Evolutionary conservation across 805 yeast genomes (phyloP), one percentile per base, ranked within the genome.

Genomic region (Saccharomycodes ludwigii): DNA sequence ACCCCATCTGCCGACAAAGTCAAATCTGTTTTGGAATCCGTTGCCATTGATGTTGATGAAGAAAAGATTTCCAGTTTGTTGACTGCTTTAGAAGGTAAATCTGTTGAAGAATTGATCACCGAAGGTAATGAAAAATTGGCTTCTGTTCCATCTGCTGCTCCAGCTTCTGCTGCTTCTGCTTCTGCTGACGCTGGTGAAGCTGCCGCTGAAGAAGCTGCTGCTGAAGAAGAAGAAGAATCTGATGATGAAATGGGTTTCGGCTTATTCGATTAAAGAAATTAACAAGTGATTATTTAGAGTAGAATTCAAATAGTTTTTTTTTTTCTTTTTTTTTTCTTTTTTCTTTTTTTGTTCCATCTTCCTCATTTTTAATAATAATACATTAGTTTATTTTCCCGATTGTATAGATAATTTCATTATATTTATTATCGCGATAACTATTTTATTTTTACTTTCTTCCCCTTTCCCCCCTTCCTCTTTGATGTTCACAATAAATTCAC

Each of bases 61-160:
- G 73, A 79, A 61, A 83, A 85, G 65, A 67, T 91, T 61, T 65
- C 81, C 52, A 53, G 79, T 52, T 75, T 91, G 57, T 66, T 91
- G 54, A 52, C 80, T 51, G 81, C 91, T 56, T 72, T 91, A 54
- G 91, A 84, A 65, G 98, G 97, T 66, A 91, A 91, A 78, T 58
- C 81, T 59, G 73, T 83, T 54, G 74, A 67, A 50, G 95, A 83
- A 60, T 76, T 91, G 68, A 76, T 91, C 54, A 80, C 94, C 54
- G 91, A 76, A 70, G 98, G 98, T 73, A 68, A 80, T 67, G 68
- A 79, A 69, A 91, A 91, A 75, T 82, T 91, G 62, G 93, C 97
- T 52, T 76, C 97, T 50, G 93, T 88, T 48, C 96, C 97, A 66
- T 55, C 95, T 57, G 96, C 95, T 65, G 96, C 94, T 69, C 91